Evolutionary conservation across 176 grass and related monocot genomes (phyloP), one percentile per base, ranked within the genome.

Genomic region (Puccinellia tenuiflora): DNA sequence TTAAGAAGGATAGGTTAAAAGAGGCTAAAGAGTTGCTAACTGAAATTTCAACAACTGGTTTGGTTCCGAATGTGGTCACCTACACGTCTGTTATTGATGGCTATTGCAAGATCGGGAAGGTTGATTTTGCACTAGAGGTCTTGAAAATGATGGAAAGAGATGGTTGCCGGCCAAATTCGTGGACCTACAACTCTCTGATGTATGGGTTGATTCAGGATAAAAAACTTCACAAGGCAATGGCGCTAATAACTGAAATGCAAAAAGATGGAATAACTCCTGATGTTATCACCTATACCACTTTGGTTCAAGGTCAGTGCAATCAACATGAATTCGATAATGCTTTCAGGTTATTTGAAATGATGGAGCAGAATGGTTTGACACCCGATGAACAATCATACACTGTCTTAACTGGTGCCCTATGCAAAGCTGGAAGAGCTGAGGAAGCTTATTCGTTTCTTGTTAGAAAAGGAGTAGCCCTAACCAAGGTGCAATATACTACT

Each of bases 71-170:
- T 90, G 83, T 90, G 17, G 78, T 97, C 83, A 97, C 88, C 75
- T 97, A 94, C 72, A 94, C 88, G 29, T 88, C 86, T 85, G 61
- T 97, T 55, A 91, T 97, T 85, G 92, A 94, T 89, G 92, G 90
- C 7, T 97, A 91, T 55, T 97, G 94, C 84, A 97, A 97, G 60
- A 73, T 24, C 12, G 83, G 85, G 10, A 92, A 85, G 51, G 68
- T 92, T 82, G 85, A 87, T 75, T 75, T 73, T 28, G 92, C 92
- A 72, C 76, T 94, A 48, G 85, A 86, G 73, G 75, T 88, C 48
- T 74, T 94, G 69, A 77, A 90, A 51, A 65, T 87, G 86, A 97
- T 94, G 92, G 83, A 92, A 74, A 77, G 29, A 15, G 85, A 77
- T 40, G 92, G 84, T 18, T 91, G 86, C 51, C 45, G 74, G 71